Base-by-base conservation (phyloP, 768 basidiomycete genomes). In the Trametes punicea region DNA sequence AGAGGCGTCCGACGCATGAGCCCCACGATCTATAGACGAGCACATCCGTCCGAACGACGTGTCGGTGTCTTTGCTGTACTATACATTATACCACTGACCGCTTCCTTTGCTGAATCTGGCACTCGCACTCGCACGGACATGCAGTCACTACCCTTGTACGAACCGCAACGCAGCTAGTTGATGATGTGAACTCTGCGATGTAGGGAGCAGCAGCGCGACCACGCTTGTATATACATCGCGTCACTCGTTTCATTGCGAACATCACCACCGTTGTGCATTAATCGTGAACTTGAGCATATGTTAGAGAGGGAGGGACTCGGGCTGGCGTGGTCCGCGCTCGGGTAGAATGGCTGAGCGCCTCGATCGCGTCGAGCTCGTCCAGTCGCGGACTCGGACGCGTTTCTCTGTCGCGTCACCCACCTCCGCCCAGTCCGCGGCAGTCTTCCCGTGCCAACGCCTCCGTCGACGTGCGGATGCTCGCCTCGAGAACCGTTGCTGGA, bases 71-170 rank as follows among this genome's bases (percentile, higher is more conserved):
- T 38, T 38, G 30, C 46, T 54, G 57, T 54, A 53, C 30, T 33
- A 53, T 59, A 59, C 45, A 10, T 31, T 52, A 59, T 59, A 59
- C 57, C 49, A 47, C 54, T 48, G 54, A 47, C 54, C 38, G 21
- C 47, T 40, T 49, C 46, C 54, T 33, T 16, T 16, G 13, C 15
- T 49, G 48, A 49, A 30, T 46, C 38, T 31, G 46, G 39, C 41
- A 21, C 38, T 44, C 55, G 47, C 47, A 26, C 30, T 49, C 46
- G 55, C 47, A 56, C 40, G 46, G 55, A 56, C 55, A 25, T 20
- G 36, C 47, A 49, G 40, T 41, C 10, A 27, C 25, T 23, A 39
- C 44, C n/a, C 26, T n/a, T 56, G 55, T 56, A 56, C 47, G 47
- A 56, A 42, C 31, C 39, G 46, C 21, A 56, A 42, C 23, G 55